Conservation (phyloP, 345 rosid species). For the Limnanthes douglasii region DNA sequence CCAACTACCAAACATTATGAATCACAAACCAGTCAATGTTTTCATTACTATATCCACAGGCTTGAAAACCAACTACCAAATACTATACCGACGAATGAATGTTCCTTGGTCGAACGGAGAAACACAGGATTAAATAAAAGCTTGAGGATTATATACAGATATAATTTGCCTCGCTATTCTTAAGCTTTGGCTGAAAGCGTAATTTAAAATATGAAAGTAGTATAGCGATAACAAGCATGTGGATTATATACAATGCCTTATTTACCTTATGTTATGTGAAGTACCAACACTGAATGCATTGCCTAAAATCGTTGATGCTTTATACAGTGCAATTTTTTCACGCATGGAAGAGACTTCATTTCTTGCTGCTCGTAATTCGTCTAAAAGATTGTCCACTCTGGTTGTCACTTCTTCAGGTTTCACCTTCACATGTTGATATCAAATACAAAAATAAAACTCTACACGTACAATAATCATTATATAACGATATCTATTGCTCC, state of each 20-base stretch:
- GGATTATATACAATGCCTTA: not conserved
- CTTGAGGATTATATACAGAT: too few species aligned
- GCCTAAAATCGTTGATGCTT: conserved; percentile 54
- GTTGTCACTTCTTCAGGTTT: conserved; percentile 74
- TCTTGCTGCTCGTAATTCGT: conserved; percentile 57
- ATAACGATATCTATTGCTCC: too few species aligned
- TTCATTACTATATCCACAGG: too few species aligned
- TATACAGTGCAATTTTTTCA: conserved; percentile 57
- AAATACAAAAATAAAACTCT: conserved; percentile 1
- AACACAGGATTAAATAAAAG: too few species aligned
- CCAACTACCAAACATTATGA: too few species aligned
- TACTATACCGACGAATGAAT: too few species aligned
- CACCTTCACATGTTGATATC: conserved; percentile 36
- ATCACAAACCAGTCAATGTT: too few species aligned
- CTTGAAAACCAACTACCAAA: too few species aligned
- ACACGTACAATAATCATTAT: too few species aligned
- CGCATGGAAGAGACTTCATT: conserved; percentile 64
- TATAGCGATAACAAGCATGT: not conserved
- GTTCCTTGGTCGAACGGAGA: too few species aligned
- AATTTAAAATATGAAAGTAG: conserved; percentile 4
- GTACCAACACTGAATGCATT: conserved; percentile 51
- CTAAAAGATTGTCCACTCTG: conserved; percentile 68
- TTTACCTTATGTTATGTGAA: conserved; percentile 42
- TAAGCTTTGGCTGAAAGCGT: too few species aligned
- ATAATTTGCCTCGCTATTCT: too few species aligned